These are phyloP conservation scores for Entomortierella parvispora DNA, from an alignment of 192 early-diverging fungal genomes.

Conservation along the genomic window DNA sequence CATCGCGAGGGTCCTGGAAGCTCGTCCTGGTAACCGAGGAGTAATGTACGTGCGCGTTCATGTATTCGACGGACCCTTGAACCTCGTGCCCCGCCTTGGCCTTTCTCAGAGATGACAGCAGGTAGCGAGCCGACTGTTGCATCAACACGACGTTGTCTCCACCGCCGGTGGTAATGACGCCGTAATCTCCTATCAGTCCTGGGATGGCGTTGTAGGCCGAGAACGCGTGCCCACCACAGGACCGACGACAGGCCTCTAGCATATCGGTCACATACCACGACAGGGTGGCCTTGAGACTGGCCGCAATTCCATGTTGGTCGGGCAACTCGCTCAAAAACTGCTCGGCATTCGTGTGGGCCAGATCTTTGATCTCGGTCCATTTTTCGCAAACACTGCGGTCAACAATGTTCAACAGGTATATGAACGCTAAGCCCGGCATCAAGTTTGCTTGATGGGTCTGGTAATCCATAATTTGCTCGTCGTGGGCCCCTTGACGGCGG, in stretches of 20 bases:
- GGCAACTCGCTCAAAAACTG: conserved; percentile 57
- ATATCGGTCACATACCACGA: conserved; percentile 64
- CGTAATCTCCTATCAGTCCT: conserved; percentile 66
- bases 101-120: conserved; percentile 43
- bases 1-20: conserved; percentile 50
- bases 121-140: conserved; percentile 62
- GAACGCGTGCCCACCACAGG: conserved; percentile 74
- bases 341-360: conserved; percentile 57
- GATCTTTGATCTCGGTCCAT: conserved; percentile 55
- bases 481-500: conserved; percentile 67
- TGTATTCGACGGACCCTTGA: conserved; percentile 50
- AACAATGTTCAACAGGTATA: conserved; percentile 58
- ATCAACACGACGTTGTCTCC: conserved; percentile 56
- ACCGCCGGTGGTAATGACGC: conserved; percentile 69
- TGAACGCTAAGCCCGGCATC: conserved; percentile 63
- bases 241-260: conserved; percentile 61
- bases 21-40: conserved; percentile 29
- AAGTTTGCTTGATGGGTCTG: conserved; percentile 67
- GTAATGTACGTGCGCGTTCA: conserved; percentile 48
- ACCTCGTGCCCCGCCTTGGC: conserved; percentile 42
- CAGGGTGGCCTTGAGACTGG: conserved; percentile 60
- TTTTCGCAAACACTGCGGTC: conserved; percentile 39
- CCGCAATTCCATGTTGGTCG: conserved; percentile 67
- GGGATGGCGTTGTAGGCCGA: conserved; percentile 73
- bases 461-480: conserved; percentile 75